Evolutionary conservation across 2,329 filamentous ascomycete species (phyloP), one percentile per base, ranked within the genome.

Genomic region (Aureobasidium vineae): DNA sequence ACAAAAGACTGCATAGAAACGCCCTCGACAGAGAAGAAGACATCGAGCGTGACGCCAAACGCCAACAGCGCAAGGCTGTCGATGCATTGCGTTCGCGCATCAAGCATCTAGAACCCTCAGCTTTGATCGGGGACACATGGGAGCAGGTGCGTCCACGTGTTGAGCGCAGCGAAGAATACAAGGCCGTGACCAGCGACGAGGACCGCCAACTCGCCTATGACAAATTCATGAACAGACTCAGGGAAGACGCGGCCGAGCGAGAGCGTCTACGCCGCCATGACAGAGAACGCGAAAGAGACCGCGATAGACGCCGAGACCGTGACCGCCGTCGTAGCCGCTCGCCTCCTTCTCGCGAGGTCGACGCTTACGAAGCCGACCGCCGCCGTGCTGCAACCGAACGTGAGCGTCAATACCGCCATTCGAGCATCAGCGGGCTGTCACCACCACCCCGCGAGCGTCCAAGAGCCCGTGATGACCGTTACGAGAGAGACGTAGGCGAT

Each of bases 321-420:
- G 77, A 77, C 61, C 77, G 79, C 50, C 73, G 77, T 67, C 73
- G 76, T 53, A 76, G 77, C 63, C 74, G 74, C 31, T 75, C 77
- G 49, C 81, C 81, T 70, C 84, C 91, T 72, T 86, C 86, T 72
- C 91, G 92, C 73, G 95, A 98, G 77, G 86, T 87, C 67, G 93
- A 99, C 79, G 87, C 91, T 23, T 99, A 99, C 77, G 95, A 98
- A 78, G 95, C 93, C 68, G 95, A 99, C 76, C 88, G 95, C 70
- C 90, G 92, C 73, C 95, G 94, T 77, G 94, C 94, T 50, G 93
- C 95, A 75, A 92, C 93, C 67, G 93, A 97, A 75, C 89, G 96
- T 56, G 96, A 98, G 79, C 90, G 93, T 70, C 93, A 96, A 72
- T 96, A 97, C 79, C 88, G 91, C 77, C 96, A 95, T 79, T 83